A percentile compares a stretch with the other conserved stretches of the same genome.
Evolutionary conservation across 345 rosid species (phyloP).

Genomic region (Corchorus olitorius): DNA sequence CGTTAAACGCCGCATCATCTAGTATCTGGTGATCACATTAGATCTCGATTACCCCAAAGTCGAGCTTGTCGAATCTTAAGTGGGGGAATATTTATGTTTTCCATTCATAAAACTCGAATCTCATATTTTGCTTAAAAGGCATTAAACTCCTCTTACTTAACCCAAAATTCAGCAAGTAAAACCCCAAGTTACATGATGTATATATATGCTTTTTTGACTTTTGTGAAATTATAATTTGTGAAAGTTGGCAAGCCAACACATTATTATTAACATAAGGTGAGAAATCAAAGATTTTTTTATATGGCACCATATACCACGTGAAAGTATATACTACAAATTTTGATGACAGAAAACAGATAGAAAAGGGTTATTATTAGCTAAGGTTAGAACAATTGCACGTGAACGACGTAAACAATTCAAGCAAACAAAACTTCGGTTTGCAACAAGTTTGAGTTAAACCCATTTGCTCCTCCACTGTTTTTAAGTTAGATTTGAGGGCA

Average conservation of each 20-base stretch:
- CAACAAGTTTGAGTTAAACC: not conserved
- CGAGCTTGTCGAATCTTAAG: no score
- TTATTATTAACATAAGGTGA: no score
- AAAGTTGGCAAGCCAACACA: no score
- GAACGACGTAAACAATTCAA: constrained; percentile 23
- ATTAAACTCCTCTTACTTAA: no score
- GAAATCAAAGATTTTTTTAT: no score
- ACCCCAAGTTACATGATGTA: no score
- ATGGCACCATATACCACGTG: constrained; percentile 7
- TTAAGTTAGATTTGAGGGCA: not conserved
- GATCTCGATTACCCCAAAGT: no score
- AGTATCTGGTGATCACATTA: no score
- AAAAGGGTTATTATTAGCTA: not conserved
- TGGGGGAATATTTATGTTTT: no score
- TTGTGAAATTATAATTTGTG: no score
- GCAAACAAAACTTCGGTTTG: not conserved
- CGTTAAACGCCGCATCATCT: not conserved
- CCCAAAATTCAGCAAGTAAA: no score
- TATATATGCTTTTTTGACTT: no score
- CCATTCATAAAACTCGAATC: not conserved
- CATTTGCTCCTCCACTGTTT: not conserved
- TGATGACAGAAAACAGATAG: not conserved
- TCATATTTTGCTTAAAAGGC: not conserved
- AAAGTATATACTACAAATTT: not conserved
- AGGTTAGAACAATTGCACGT: constrained; percentile 35